Conservation (phyloP, 345 rosid species). For the Populus nigra region DNA sequence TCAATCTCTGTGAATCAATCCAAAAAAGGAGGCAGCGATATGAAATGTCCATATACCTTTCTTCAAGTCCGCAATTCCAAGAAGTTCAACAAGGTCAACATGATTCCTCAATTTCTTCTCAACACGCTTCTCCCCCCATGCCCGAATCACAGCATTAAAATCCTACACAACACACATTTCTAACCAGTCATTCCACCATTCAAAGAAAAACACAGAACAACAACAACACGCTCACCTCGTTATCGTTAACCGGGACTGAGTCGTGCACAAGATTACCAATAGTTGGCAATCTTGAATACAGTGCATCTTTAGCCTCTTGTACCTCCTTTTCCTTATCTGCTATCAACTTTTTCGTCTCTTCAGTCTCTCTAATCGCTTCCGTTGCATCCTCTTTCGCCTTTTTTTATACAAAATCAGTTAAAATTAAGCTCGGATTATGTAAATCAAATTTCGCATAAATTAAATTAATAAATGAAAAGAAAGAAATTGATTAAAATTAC, state of each 20-base stretch:
- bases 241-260: conserved; percentile 67
- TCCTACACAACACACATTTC: conserved; percentile 37
- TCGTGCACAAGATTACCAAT: conserved; percentile 91
- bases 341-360: conserved; percentile 49
- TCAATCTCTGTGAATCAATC: no score
- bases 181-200: no score
- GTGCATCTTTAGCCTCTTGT: conserved; percentile 45
- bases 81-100: conserved; percentile 89
- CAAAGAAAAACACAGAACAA: no score
- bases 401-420: not conserved
- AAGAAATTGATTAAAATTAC: not conserved
- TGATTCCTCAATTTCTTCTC: conserved; percentile 70
- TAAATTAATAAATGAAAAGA: no score
- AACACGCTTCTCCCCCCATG: conserved; percentile 59
- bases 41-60: conserved; percentile 44
- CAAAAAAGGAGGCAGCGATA: no score
- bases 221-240: conserved; percentile 51
- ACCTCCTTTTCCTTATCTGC: conserved; percentile 70
- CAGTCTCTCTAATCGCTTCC: conserved; percentile 50
- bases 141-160: conserved; percentile 55
- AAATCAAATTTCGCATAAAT: not conserved
- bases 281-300: conserved; percentile 55
- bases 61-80: conserved; percentile 71
- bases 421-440: not conserved
- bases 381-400: conserved; percentile 54